Base-by-base conservation (phyloP, 306 rosid genomes). In the Fagus sylvatica region DNA sequence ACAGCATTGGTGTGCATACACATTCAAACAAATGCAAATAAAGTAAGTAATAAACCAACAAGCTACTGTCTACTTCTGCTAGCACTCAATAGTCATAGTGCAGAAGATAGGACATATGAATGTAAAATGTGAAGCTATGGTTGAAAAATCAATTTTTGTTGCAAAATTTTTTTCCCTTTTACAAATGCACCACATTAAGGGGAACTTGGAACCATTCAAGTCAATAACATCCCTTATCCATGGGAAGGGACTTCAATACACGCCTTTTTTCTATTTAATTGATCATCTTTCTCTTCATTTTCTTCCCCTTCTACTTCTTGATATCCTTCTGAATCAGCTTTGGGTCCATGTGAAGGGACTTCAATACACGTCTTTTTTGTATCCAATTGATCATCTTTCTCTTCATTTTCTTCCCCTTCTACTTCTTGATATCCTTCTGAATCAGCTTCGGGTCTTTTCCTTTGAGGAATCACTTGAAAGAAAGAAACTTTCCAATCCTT, bases 391-490 rank as follows among this genome's bases (percentile, higher is more conserved):
- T 71, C 78, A 19, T 75, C 83, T 2, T 75, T 46, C 53, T 70
- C 75, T 73, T 68, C 85, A 55, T 69, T 62, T 59, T 81, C 91
- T 78, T 90, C 80, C 69, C 74, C 88, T 41, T 75, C 39, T 22
- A 56, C 72, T 61, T 74, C 85, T 41, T 68, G 83, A 73, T 78
- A 73, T 48, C 82, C 85, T 70, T 86, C 88, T 42, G 83, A 72
- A 74, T 81, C 90, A 16, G 75, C 85, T 83, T 74, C 90, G 66
- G 83, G 71, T 88, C 92, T 84, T 81, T 95, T 95, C 82, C 97
- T 87, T 69, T 85, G 98, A 55, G 99, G 98, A 79, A 95, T 89
- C 67, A 92, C 99, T 28, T 85, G 83, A 73, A 92, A 93, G 86
- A 95, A 89, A 53, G 98, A 86, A 54, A 84, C 80, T 78, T 86